Evolutionary conservation across 164 flowering plant species (phyloP), one percentile per base, ranked within the genome.

Genomic region (Tetracentron sinense): DNA sequence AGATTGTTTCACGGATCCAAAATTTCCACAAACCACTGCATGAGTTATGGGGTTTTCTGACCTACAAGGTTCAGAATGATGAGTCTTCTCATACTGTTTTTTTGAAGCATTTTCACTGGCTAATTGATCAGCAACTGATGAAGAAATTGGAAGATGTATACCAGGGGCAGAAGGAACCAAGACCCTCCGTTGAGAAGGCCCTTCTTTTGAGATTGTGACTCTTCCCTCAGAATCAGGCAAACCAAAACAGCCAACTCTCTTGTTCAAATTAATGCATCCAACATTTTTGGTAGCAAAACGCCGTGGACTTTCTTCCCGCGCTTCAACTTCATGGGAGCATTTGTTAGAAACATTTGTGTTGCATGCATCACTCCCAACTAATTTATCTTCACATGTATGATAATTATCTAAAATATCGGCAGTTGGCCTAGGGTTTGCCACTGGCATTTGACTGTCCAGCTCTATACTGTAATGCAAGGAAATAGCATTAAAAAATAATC

Each of bases 391-490:
- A 38, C 31, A 27, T 11, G 56, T 6, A 21, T 60, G 47, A 52
- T 21, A 26, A 65, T 63, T 59, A 49, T 64, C 67, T 33, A 63
- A 51, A 56, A 56, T 52, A 30, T 31, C 76, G 42, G 44, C 57
- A 57, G 26, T 62, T 23, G 0, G 42, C 59, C 69, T 62, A 29
- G 77, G 27, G 54, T 71, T 73, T 60, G 59, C 78, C 54, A 19
- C 57, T 26, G 56, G 33, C 30, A 60, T 29, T 58, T 63, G 79
- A 67, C 64, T 63, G 54, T 85, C 88, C 28, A 46, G 54, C 69
- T 89, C 97, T 50, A 87, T 78, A 74, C 98, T 93, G 92, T 75
- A 83, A 75, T 20, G 7, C 28, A 54, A 60, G 26, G 21, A 50
- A 61, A 58, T 22, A n/a, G 52, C 61, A 63, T 80, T 66, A 64